Conservation (phyloP, 768 basidiomycete genomes). For the Rhodotorula toruloides region DNA sequence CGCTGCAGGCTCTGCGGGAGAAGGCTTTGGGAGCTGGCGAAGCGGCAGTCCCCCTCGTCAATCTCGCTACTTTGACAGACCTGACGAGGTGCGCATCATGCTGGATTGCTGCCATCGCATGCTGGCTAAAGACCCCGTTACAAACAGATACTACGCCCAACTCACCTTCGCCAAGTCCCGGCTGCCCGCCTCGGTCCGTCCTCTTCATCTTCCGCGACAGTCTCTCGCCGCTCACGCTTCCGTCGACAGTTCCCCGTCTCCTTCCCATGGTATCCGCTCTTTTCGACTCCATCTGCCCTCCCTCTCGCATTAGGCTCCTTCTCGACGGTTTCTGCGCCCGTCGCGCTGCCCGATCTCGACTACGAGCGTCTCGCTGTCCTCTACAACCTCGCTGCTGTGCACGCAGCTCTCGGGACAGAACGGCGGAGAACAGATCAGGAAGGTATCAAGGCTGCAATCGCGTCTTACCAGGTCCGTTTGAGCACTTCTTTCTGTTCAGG, state of each 20-base stretch:
- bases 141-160: conserved; percentile 79
- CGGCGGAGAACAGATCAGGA: conserved; percentile 66
- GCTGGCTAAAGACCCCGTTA: too few species aligned
- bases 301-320: conserved; percentile 68
- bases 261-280: conserved; percentile 42
- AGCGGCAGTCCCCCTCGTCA: neutral
- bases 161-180: conserved; percentile 76
- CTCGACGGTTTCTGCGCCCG: conserved; percentile 54
- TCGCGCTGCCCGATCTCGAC: conserved; percentile 65
- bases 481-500: neutral
- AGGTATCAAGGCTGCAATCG: conserved; percentile 75
- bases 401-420: conserved; percentile 67
- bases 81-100: conserved; percentile 13
- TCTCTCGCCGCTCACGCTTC: neutral
- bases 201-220: conserved; percentile 31
- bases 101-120: too few species aligned
- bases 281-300: conserved; percentile 19
- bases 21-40: neutral
- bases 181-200: conserved; percentile 68
- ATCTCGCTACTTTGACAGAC: neutral
- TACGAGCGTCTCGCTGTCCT: conserved; percentile 75
- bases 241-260: conserved; percentile 43
- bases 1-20: neutral
- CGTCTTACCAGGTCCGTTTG: conserved; percentile 61
- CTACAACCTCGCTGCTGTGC: conserved; percentile 82